Evolutionary conservation across 805 yeast genomes (phyloP), one percentile per base, ranked within the genome.

Genomic region (Candida easanensis): DNA sequence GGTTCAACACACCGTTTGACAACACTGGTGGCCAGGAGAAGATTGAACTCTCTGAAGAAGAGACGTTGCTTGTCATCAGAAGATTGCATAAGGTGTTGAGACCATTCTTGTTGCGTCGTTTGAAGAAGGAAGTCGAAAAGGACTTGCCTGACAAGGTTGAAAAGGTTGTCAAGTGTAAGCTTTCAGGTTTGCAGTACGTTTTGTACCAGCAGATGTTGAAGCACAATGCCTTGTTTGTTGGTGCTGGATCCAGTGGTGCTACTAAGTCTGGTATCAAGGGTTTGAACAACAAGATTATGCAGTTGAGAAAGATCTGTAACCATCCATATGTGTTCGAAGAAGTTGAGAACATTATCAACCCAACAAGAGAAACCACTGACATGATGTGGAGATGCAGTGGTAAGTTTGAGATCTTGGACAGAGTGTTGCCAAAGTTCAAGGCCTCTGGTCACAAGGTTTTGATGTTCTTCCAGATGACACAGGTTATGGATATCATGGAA

Each of bases 1-100:
- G 95, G 95, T 86, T 86, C 61, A 86, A 86, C 57, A 86, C 95
- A 0, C 95, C 95, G 5, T 86, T 86, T 65, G 91, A 90, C 4
- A 85, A 83, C 51, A 80, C 93, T 15, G 95, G 95, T 45, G 71
- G 81, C 14, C 91, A 84, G 61, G 95, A 86, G 54, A 83, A 83
- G 62, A 73, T 86, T 41, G 93, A 82, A 48, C 71, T 86, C 49
- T 81, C 88, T 0, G 95, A 86, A 75, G 95, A 86, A 81, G 95
- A 86, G 64, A 80, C 87, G 27, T 69, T 86, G 45, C 75, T 86
- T 70, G 80, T 86, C 44, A 86, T 86, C 57, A 72, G 93, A 69
- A 81, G 95, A 78, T 74, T 86, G 62, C 95, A 86, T 60, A 86
- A 85, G 61, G 95, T 86, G 28, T 74, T 86, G 58, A 76, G 95